A percentile compares a stretch with the other conserved stretches of the same genome.
Evolutionary conservation across 495 filamentous ascomycete genomes (phyloP).

Genomic region (Pyrenopolyporus hunteri): DNA sequence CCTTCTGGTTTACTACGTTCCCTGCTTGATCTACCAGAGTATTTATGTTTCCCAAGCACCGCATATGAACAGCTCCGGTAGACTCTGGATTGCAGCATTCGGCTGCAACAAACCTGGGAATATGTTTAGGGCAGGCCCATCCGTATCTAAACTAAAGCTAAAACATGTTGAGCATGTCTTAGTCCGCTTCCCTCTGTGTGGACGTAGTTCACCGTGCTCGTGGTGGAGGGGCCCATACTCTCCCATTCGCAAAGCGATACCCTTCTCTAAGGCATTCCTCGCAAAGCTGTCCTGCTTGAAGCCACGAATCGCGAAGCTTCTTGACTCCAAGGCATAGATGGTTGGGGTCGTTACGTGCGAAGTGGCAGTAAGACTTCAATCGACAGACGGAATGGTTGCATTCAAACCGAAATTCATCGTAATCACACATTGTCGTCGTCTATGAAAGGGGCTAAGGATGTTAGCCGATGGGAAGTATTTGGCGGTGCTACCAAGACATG

Average conservation of each 20-base stretch:
- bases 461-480: conserved; percentile 4
- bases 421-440: conserved; percentile 64
- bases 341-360: conserved; percentile 67
- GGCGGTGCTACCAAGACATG: neutral
- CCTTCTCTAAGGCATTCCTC: conserved; percentile 45
- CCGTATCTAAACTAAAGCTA: conserved; percentile 3
- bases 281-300: conserved; percentile 53
- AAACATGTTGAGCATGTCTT: conserved; percentile 2
- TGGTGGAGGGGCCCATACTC: conserved; percentile 28
- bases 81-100: neutral
- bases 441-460: neutral
- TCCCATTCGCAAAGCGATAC: conserved; percentile 27
- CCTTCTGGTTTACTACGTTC: conserved; percentile 7
- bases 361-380: conserved; percentile 71
- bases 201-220: conserved; percentile 5
- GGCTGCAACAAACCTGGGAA: neutral
- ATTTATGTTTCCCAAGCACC: neutral
- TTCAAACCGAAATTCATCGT: conserved; percentile 65
- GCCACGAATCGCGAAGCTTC: conserved; percentile 62
- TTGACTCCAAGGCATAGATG: conserved; percentile 68
- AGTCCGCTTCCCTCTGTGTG: neutral
- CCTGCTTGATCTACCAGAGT: neutral
- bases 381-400: conserved; percentile 62
- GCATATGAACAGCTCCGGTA: neutral
- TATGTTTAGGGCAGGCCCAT: neutral